These are phyloP conservation scores for Hibiscus syriacus DNA, from an alignment of 345 rosid species.

Conservation along the genomic window DNA sequence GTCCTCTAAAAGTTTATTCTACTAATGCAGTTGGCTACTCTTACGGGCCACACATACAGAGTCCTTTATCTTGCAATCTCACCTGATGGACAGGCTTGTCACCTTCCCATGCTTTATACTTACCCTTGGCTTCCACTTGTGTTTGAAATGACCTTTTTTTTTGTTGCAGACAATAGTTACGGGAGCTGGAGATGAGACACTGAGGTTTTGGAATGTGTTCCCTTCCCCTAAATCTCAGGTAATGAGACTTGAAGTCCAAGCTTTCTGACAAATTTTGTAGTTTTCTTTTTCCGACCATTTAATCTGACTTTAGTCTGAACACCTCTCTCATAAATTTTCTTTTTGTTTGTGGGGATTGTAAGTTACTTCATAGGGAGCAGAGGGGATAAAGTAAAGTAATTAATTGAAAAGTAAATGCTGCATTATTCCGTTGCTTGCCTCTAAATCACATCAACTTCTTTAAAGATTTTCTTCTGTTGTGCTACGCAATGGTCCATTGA, in stretches of 20 bases:
- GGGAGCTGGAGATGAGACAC: slow-evolving; percentile 98
- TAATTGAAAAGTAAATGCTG: not conserved
- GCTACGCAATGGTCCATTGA: not conserved
- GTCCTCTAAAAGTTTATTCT: slow-evolving; percentile 5
- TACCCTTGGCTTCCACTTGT: not conserved
- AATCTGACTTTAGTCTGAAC: not conserved
- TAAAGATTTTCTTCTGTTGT: not conserved
- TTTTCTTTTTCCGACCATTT: too few species aligned
- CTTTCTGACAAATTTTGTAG: not conserved
- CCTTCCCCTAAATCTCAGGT: slow-evolving; percentile 97
- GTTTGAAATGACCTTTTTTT: not conserved
- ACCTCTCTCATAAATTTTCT: not conserved
- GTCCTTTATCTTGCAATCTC: slow-evolving; percentile 99
- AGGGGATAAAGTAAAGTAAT: not conserved
- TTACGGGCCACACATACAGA: slow-evolving; percentile 87
- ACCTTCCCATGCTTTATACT: not conserved
- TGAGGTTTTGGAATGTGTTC: slow-evolving; percentile 95
- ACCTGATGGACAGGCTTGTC: slow-evolving; percentile 95
- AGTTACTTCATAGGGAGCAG: not conserved
- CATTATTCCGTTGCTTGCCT: not conserved
- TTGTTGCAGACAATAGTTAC: slow-evolving; percentile 85
- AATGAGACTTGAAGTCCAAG: not conserved
- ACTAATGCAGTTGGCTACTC: slow-evolving; percentile 75
- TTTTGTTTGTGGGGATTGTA: not conserved
- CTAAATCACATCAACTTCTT: not conserved